phyloP scores from a whole-genome alignment of 2,329 filamentous ascomycete species.

The Colletotrichum godetiae region DNA sequence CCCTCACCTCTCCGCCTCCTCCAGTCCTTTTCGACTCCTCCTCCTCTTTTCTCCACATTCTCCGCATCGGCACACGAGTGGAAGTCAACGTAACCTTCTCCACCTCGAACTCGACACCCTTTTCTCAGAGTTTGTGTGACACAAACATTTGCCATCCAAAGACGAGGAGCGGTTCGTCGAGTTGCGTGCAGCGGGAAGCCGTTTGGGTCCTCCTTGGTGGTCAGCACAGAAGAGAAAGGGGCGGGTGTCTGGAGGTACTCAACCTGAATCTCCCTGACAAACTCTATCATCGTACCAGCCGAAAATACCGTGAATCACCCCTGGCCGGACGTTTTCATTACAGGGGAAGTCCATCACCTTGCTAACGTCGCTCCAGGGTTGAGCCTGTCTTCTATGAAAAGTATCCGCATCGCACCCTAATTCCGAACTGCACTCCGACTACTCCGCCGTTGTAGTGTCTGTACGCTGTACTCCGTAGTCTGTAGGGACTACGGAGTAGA shows the following conservation, averaged over 20 bases:
- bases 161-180: neutral
- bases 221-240: neutral
- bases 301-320: constrained; percentile 2
- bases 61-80: constrained; percentile 29
- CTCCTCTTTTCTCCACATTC: constrained; percentile 28
- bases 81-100: constrained; percentile 23
- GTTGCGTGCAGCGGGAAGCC: neutral
- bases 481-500: too few species aligned
- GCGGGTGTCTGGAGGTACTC: neutral
- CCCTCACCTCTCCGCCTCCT: constrained; percentile 23
- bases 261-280: neutral
- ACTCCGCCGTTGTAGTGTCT: neutral
- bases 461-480: neutral
- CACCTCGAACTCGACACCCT: constrained; percentile 19
- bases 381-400: neutral
- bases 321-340: neutral
- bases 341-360: constrained; percentile 9
- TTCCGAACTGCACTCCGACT: constrained; percentile 13
- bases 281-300: neutral
- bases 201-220: neutral
- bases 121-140: constrained; percentile 25
- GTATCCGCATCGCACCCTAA: constrained; percentile 1
- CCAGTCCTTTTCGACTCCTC: neutral
- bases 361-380: constrained; percentile 17
- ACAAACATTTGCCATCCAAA: neutral